A percentile compares a stretch with the other conserved stretches of the same genome.
Evolutionary conservation across 805 yeast genomes (phyloP).

Genomic region (Clavispora phyllophila): DNA sequence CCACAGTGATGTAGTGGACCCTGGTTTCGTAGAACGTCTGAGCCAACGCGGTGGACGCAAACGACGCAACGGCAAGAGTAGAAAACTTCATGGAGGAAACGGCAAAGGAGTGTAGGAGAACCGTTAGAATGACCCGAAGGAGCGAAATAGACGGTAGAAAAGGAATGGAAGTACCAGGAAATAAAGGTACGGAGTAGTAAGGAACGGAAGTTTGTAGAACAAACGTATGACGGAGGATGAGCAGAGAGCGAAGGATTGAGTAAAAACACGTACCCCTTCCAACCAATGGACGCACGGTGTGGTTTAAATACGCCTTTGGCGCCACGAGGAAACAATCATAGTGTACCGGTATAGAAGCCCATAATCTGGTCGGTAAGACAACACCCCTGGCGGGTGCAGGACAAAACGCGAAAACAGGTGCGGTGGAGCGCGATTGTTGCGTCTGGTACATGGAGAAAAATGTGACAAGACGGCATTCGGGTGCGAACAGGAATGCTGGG

Average conservation of each 20-base stretch:
- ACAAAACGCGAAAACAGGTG: background rate
- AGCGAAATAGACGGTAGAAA: background rate
- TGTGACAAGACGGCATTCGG: background rate
- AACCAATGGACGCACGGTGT: background rate
- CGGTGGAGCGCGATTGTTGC: background rate
- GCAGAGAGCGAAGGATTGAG: no score
- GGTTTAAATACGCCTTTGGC: background rate
- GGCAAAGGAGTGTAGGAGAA: background rate
- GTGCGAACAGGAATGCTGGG: background rate
- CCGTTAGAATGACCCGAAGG: no score
- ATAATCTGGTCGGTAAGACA: background rate
- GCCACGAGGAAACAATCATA: background rate
- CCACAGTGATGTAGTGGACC: conserved; percentile 22
- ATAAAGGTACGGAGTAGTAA: background rate
- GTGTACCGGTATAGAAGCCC: background rate
- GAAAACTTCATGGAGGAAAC: conserved; percentile 5
- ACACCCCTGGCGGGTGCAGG: background rate
- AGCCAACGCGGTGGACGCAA: conserved; percentile 20
- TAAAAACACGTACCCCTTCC: background rate
- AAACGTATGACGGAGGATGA: background rate
- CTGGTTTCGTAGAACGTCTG: conserved; percentile 25
- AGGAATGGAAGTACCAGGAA: background rate
- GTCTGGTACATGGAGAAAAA: background rate
- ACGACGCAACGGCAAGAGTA: conserved; percentile 15
- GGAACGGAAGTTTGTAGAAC: conserved; percentile 1